Conservation (phyloP, 768 basidiomycete genomes). For the Phaffia australis region DNA sequence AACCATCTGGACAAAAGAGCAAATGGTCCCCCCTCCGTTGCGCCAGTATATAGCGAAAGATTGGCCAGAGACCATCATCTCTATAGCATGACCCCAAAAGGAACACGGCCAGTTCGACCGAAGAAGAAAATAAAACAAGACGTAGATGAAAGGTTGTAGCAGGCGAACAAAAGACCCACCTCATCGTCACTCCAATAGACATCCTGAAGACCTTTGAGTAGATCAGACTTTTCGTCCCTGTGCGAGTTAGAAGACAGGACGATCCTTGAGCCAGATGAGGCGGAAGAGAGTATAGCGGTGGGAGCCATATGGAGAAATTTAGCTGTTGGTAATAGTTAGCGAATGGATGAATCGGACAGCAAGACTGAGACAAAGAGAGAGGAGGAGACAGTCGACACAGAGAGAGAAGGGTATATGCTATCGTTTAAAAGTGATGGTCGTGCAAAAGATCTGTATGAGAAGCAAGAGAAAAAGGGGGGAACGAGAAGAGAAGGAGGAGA, state of each 20-base stretch:
- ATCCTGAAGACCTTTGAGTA: slow-evolving; percentile 37
- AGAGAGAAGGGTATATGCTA: background rate
- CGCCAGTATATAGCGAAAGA: background rate
- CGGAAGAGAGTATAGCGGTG: background rate
- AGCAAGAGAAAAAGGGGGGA: background rate
- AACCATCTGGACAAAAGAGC: no score
- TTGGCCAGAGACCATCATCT: background rate
- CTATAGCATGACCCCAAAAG: background rate
- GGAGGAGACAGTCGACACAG: background rate
- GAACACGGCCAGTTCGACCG: background rate
- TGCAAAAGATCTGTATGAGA: no score
- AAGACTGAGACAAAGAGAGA: slow-evolving; percentile 5
- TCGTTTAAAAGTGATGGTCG: no score
- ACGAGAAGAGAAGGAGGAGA: slow-evolving; percentile 1
- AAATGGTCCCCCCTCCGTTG: no score
- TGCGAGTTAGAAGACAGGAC: background rate
- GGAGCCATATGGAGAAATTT: slow-evolving; percentile 2
- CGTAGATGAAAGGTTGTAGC: no score
- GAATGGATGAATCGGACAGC: background rate
- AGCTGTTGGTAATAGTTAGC: background rate
- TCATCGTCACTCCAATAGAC: slow-evolving; percentile 40
- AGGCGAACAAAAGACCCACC: slow-evolving; percentile 29
- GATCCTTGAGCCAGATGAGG: background rate
- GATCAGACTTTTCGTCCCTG: slow-evolving; percentile 29
- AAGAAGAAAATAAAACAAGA: background rate